A percentile compares a stretch with the other conserved stretches of the same genome.
Conservation (phyloP, 768 basidiomycete genomes). For the Mycena haematopus region DNA sequence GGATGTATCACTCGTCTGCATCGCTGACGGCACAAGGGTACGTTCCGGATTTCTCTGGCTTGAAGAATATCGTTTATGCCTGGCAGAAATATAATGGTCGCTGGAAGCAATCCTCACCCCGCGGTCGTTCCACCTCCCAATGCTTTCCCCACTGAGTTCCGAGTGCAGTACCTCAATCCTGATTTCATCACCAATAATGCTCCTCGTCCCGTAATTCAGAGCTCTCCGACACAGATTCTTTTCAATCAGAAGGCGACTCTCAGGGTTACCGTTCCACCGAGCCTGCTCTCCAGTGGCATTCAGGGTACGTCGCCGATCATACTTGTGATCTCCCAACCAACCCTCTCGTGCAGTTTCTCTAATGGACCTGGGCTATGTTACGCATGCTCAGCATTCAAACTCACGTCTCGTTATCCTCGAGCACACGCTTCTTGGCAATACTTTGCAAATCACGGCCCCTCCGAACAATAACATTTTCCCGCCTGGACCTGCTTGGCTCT, state of each 20-base stretch:
- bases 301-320: slow-evolving; percentile 26
- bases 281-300: slow-evolving; percentile 16
- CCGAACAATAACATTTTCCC: slow-evolving; percentile 44
- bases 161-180: slow-evolving; percentile 42
- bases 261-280: slow-evolving; percentile 40
- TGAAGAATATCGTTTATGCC: slow-evolving; percentile 25
- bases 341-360: slow-evolving; percentile 35
- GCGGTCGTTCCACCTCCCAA: slow-evolving; percentile 40
- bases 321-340: slow-evolving; percentile 1
- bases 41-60: not conserved
- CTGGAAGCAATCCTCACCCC: slow-evolving; percentile 65
- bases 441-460: slow-evolving; percentile 42
- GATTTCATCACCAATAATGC: slow-evolving; percentile 38
- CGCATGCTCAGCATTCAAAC: slow-evolving; percentile 44
- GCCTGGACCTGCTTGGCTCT: slow-evolving; percentile 38
- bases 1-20: slow-evolving; percentile 65
- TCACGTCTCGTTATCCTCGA: slow-evolving; percentile 44
- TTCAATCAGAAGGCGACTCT: slow-evolving; percentile 43
- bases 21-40: slow-evolving; percentile 56
- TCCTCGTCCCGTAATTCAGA: slow-evolving; percentile 32
- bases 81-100: slow-evolving; percentile 52
- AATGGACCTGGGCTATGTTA: slow-evolving; percentile 44
- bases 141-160: slow-evolving; percentile 33
- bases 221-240: slow-evolving; percentile 35
- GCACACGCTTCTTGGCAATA: slow-evolving; percentile 37